Evolutionary conservation across 2,329 filamentous ascomycete genomes (phyloP).

Genomic region (Calcarisporium arbuscula): DNA sequence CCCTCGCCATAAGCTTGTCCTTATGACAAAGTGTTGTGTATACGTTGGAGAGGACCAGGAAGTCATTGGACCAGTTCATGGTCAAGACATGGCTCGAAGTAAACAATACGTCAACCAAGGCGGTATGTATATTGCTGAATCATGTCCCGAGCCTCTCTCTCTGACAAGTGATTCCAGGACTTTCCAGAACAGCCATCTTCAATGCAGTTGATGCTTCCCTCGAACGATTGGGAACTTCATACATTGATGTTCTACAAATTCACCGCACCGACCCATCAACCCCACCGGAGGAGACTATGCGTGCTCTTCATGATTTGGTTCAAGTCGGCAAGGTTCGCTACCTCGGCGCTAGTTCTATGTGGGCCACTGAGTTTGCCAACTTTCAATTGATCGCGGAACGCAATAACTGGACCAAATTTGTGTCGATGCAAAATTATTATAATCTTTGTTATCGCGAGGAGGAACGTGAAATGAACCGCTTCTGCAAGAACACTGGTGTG

Average conservation of each 20-base stretch:
- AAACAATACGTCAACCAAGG: no score
- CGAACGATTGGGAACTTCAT: conserved; percentile 42
- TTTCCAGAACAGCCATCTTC: conserved; percentile 58
- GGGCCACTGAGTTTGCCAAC: conserved; percentile 34
- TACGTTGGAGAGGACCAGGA: no score
- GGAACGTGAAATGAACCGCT: conserved; percentile 35
- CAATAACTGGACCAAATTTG: conserved; percentile 48
- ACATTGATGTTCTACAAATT: conserved; percentile 50
- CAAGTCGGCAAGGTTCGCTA: conserved; percentile 44
- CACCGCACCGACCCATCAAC: conserved; percentile 46
- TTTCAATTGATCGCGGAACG: conserved; percentile 45
- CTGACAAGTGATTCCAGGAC: conserved; percentile 10
- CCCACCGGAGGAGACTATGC: conserved; percentile 50
- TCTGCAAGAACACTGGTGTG: conserved; percentile 10
- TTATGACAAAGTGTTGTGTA: no score
- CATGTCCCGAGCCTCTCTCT: neutral
- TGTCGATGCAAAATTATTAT: conserved; percentile 51
- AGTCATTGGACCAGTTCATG: no score
- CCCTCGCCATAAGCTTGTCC: no score
- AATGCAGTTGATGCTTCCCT: conserved; percentile 56
- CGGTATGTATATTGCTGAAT: no score
- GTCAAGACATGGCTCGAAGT: no score
- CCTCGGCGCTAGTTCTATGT: conserved; percentile 32
- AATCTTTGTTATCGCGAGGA: conserved; percentile 52
- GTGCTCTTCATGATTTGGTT: conserved; percentile 47